A percentile compares a stretch with the other conserved stretches of the same genome.
Evolutionary conservation across 257 asterid genomes (phyloP).

Genomic region (Cordia subcordata): DNA sequence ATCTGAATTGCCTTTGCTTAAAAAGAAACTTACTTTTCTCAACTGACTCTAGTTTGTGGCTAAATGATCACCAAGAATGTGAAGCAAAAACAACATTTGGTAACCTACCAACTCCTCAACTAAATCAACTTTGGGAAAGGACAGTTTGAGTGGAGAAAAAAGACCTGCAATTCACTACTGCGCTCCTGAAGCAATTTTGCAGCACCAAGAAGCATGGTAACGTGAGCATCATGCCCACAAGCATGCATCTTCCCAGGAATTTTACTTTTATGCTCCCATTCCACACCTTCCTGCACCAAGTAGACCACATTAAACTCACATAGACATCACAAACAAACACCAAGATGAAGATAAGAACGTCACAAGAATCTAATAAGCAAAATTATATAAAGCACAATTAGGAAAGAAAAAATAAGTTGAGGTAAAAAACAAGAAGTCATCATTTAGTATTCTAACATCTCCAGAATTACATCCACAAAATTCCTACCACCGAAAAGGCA

Average conservation of each 20-base stretch:
- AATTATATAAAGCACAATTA: too few relatives aligned
- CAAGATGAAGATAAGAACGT: background rate
- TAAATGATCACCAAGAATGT: too few relatives aligned
- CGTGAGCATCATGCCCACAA: conserved; percentile 82
- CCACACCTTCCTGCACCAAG: conserved; percentile 52
- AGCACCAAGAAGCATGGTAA: conserved; percentile 76
- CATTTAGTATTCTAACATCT: too few relatives aligned
- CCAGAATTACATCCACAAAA: too few relatives aligned
- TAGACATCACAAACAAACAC: conserved; percentile 1
- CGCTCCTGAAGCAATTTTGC: conserved; percentile 59
- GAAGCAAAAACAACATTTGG: too few relatives aligned
- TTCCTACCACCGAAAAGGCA: too few relatives aligned
- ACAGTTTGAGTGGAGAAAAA: too few relatives aligned
- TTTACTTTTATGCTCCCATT: conserved; percentile 76
- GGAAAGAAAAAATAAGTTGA: too few relatives aligned
- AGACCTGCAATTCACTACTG: conserved; percentile 40
- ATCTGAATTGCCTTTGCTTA: too few relatives aligned
- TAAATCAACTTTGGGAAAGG: background rate
- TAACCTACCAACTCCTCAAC: background rate
- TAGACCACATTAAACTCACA: conserved; percentile 8
- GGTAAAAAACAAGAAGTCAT: too few relatives aligned
- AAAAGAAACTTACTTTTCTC: too few relatives aligned
- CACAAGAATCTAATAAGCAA: background rate
- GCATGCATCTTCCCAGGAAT: conserved; percentile 70
- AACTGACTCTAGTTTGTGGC: too few relatives aligned